Base-by-base conservation (phyloP, 129 eudicot species). In the Kitagawia praeruptora region DNA sequence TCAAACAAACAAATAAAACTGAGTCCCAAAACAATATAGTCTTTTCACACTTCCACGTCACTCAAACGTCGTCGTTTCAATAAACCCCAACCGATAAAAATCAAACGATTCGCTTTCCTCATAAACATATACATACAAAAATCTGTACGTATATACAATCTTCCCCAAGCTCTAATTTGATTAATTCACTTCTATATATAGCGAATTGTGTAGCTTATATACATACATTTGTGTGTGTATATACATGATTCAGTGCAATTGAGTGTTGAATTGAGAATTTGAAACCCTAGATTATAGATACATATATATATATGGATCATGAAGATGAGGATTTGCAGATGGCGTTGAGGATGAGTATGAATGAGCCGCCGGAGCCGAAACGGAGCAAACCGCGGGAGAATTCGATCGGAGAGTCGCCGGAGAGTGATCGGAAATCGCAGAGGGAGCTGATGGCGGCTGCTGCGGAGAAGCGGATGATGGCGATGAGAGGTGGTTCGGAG, bases 371-470 rank as follows among this genome's bases (percentile, higher is more conserved):
- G 48, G 98, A 92, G 91, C 91, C 96, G 21, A 96, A 96, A 85
- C 58, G 98, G 87, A 96, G 96, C 75, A 92, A 90, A 75, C 91
- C 96, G 44, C 78, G 92, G 79, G 97, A 89, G 75, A 82, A 66
- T 76, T 49, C 31, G 34, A 71, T 53, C n/a, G 96, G 86, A 83
- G 81, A 89, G 40, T 80, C 88, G 76, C 94, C 89, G 81, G 85
- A 56, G 75, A 84, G 48, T 80, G 82, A 85, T 41, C 93, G 97
- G 80, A 74, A 87, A 44, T 44, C 81, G 75, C 92, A 90, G 87
- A 78, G 99, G 75, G 99, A 96, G 82, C 78, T 92, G 78, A 90
- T 85, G 96, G 99, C 97, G 67, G 97, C 95, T 0, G 99, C 99
- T 13, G 99, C 97, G 41, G 99, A 96, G 81, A 90, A 83, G 85